Evolutionary conservation across 2,329 filamentous ascomycete species (phyloP), one percentile per base, ranked within the genome.

Genomic region (Diaporthe longicolla): DNA sequence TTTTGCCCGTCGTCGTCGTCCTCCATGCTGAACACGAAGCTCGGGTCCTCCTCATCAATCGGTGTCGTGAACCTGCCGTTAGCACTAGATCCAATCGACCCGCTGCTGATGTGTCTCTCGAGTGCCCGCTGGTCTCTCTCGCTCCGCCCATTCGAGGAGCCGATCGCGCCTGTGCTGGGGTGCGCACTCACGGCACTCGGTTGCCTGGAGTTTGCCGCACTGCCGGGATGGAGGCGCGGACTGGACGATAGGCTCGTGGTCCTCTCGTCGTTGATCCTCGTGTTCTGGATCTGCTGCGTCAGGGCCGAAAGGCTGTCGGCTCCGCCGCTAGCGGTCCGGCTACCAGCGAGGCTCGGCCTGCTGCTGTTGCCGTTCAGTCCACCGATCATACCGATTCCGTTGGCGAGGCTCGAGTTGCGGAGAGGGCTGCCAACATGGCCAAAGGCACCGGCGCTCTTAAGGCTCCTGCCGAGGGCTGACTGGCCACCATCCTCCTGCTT

Each of bases 1-100:
- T 66, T 68, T 52, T 71, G 45, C 55, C 85, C 83, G 43, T 91
- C 89, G 29, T 89, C 88, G 35, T 90, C 89, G 72, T 91, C 89
- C 77, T 92, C 90, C 90, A 92, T 92, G 78, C 85, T 89, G 79
- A 92, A 92, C 19, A 92, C 88, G 76, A 92, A 91, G 35, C 89
- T 87, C 5, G 89, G 85, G 72, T 92, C 89, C 77, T 92, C 90
- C 79, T 92, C 90, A 74, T 92, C 90, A 75, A 92, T 92, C 4
- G 90, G 90, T 0, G 89, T 92, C 1, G 90, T 90, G 79, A 91
- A 91, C 21, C 90, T 85, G 26, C 89, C 89, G 26, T 75, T 75
- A 52, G 86, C 89, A 26, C 83, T 86, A 63, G 88, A 89, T 77
- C 87, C 85, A 77, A 90, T 87, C 77, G 89, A 91, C 40, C 87